Evolutionary conservation across 306 rosid genomes (phyloP), one percentile per base, ranked within the genome.

Genomic region (Prunus mongolica): DNA sequence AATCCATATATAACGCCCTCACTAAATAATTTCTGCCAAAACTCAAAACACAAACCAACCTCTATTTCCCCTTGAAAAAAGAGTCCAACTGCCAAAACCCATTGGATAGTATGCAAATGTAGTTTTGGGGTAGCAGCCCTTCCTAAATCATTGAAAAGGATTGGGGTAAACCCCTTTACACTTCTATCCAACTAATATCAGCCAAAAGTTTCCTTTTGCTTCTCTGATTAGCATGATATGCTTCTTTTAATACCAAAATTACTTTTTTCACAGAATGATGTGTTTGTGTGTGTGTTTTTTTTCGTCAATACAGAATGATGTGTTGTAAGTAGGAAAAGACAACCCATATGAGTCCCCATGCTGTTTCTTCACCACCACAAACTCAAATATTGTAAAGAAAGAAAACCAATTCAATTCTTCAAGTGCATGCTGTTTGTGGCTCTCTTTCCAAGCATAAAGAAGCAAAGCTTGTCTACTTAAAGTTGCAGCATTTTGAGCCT

Each of bases 281-380:
- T 32, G 47, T 34, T 9, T 38, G 9, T 38, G 44, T 38, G 44
- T 6, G 8, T 6, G 1, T 34, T 6, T 28, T 15, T 28, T 18
- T 15, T 63, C 12, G 44, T 38, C 44, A 38, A 7, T 38, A 7
- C 45, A 2, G 16, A 62, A 18, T 64, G 25, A 11, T 32, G 34
- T 32, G 47, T 32, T 38, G 44, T 6, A 38, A 32, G 47, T 18
- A 3, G 80, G 19, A 75, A 67, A 73, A 80, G 87, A 88, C 91
- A 90, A 78, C 80, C 88, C 89, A 86, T 79, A 85, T 84, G 88
- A 84, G 76, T 83, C 80, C 77, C 82, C 83, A 84, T 83, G 83
- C 77, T 68, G 73, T 82, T 38, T 49, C 58, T 67, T 77, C 73
- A 72, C 70, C 74, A 67, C 83, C 79, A 82, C 81, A 80, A 57